Base-by-base conservation (phyloP, 257 asterid genomes). In the Leonotis leonurus region DNA sequence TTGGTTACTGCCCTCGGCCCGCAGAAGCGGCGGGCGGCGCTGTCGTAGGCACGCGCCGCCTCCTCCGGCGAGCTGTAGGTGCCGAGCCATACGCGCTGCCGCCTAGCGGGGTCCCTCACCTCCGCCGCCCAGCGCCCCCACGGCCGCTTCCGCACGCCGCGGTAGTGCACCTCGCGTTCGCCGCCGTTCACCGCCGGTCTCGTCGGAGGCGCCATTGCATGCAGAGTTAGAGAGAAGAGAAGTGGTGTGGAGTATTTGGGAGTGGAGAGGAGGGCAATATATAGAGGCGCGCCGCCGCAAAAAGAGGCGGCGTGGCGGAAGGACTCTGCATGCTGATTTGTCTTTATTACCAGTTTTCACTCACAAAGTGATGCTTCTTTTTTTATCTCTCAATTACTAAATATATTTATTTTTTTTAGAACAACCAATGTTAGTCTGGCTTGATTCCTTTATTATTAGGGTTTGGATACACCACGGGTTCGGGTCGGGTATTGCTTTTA, bases 1-100 rank as follows among this genome's bases (percentile, higher is more conserved):
- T 74, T 74, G 1, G 75, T 74, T 16, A 40, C 64, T 6, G 78
- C 75, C 3, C 26, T 63, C 0, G 33, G 40, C 5, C 78, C 78
- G 43, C 71, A 70, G 53, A 68, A 53, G 1, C 56, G 54, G 59
- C 62, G 68, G 29, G 79, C 79, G 35, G 79, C 75, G 8, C 4
- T 16, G 65, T 74, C 75, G 64, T 74, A 74, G 7, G 75, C 70
- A 1, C 64, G 12, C 0, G 75, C 75, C 17, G 79, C 79, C 46
- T 64, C 65, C 66, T 57, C 73, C n/a, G 72, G 50, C 30, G 79
- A 40, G 62, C 53, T 44, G 37, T 22, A 64, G 0, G 72, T 64
- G 22, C 79, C 79, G 1, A 74, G 45, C 75, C 75, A 74, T 3
- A 64, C 51, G 9, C 72, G 64, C 9, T 48, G 63, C 50, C 64